Base-by-base conservation (phyloP, 2,329 filamentous ascomycete species). In the Aureobasidium pullulans region DNA sequence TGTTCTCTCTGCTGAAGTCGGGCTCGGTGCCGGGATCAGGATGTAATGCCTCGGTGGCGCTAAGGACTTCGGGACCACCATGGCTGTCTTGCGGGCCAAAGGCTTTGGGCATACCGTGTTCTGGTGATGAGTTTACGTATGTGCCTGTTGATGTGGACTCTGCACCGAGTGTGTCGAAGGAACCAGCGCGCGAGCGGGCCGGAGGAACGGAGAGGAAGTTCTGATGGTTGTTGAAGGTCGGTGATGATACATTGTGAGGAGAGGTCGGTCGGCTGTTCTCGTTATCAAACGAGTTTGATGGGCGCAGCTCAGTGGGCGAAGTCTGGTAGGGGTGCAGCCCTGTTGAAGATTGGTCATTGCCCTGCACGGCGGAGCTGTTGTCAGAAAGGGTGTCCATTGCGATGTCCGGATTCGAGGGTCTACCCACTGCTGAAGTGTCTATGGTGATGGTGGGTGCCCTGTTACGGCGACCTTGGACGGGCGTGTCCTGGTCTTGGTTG, bases 21-120 rank as follows among this genome's bases (percentile, higher is more conserved):
- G 76, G 79, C 70, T 92, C 88, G 56, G 85, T 88, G 6, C 86
- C 86, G 1, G 84, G 86, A 69, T 95, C 90, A 0, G 90, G 88
- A 52, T 80, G 84, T 62, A 96, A 75, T 0, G 90, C 90, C 63
- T 86, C 81, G 46, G 82, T 75, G 63, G 89, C 85, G 46, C 82
- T 83, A 66, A 85, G 81, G 39, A 90, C 70, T 47, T 78, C 77
- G 60, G 73, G 68, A 63, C 77, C 72, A 16, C 74, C 71, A n/a
- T 71, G 66, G 64, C 75, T 67, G 15, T 65, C 62, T 29, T 48
- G 42, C 11, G 42, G 42, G n/a, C 61, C 60, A 58, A 70, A 69
- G 16, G 65, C 64, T 52, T 70, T 69, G 16, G 60, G 49, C 39
- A 46, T 47, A 11, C 39, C 58, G 9, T 62, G 61, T 19, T 65